Evolutionary conservation across 768 basidiomycete species (phyloP), one percentile per base, ranked within the genome.

Genomic region (Macrocybe gigantea): DNA sequence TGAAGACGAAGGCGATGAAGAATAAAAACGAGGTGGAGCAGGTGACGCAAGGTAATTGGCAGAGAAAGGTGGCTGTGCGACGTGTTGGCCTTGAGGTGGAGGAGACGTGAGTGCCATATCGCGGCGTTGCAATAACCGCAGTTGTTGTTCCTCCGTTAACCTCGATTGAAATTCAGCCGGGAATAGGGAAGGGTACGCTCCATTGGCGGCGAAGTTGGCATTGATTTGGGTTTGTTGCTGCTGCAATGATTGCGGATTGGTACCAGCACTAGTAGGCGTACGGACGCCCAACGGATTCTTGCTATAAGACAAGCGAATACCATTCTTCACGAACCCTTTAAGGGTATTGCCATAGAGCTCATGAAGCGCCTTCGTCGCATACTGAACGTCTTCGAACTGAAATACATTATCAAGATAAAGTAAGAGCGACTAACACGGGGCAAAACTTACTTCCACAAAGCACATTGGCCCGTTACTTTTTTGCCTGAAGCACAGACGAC

Each of bases 401-500:
- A 50, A 36, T 45, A 35, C 43, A 48, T 35, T 38, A 50, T 45
- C 54, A 36, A 64, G 52, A 31, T 47, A 41, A 5, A 31, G 9
- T 36, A 33, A 3, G 0, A 13, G 15, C 2, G 44, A 48, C 49
- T 33, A 50, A 33, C 48, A 32, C 50, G 39, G 47, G 5, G 41
- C 5, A 44, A 41, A 29, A 53, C 59, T 54, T 63, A 93, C 91
- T 83, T 99, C 96, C 39, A 98, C 93, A 64, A 98, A 98, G 66
- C 96, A 98, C 94, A 98, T 98, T 6, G 95, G 95, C 0, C 96
- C 94, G 57, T 94, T 94, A 63, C 81, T 90, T 72, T 99, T 99
- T 60, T 95, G 93, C 45, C 94, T 77, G 73, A 93, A 98, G 60
- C 86, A 93, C 53, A 99, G 77, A 57, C 94, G 88, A 49, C 91